Evolutionary conservation across 2,329 filamentous ascomycete species (phyloP).

Genomic region (Fusarium sp.): DNA sequence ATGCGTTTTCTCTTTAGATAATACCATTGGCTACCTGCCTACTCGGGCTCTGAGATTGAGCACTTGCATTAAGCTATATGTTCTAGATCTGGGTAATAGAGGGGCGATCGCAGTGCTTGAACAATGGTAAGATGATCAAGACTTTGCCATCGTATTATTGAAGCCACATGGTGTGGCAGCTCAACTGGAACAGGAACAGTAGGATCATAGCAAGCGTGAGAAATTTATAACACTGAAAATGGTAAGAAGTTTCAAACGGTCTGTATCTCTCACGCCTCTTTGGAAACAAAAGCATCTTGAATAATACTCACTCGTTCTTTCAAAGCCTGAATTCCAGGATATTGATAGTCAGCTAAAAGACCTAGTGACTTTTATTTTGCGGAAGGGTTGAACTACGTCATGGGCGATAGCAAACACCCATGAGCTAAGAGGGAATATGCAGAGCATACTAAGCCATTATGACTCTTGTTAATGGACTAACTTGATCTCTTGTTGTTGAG

Average conservation of each 20-base stretch:
- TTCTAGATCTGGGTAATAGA: slow-evolving; percentile 29
- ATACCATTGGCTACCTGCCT: slow-evolving; percentile 14
- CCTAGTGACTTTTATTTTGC: not conserved
- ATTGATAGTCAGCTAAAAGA: not conserved
- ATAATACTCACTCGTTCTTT: not conserved
- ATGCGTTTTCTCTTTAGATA: not conserved
- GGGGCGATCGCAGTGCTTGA: slow-evolving; percentile 15
- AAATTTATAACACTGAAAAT: not conserved
- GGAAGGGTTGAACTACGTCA: not conserved
- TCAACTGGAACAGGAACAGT: not conserved
- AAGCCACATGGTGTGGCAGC: slow-evolving; percentile 6
- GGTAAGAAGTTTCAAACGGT: not conserved
- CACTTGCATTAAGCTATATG: slow-evolving; percentile 2
- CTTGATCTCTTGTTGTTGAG: not conserved
- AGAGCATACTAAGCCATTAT: not conserved
- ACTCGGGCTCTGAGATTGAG: not conserved
- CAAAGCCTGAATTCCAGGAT: not conserved
- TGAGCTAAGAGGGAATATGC: not conserved
- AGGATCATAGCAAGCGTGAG: not conserved
- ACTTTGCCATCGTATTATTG: slow-evolving; percentile 23
- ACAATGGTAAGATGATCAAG: slow-evolving; percentile 28
- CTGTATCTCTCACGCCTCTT: not conserved
- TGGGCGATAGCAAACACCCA: not conserved
- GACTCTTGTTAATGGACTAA: not conserved
- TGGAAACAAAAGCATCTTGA: not conserved